Evolutionary conservation across 176 grass and related monocot species (phyloP).

Genomic region (Aegilops bicornis): DNA sequence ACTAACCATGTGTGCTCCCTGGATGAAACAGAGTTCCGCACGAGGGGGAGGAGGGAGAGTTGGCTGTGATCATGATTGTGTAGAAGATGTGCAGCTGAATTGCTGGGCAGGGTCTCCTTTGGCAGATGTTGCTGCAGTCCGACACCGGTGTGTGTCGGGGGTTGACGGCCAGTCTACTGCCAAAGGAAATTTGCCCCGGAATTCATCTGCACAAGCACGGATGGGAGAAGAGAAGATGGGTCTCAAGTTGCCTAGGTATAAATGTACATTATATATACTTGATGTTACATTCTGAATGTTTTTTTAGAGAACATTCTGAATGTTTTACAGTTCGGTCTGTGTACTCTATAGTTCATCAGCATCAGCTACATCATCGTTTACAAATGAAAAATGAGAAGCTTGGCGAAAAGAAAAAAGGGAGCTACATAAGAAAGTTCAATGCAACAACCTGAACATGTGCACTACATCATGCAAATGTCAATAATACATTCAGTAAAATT

Average conservation of each 20-base stretch:
- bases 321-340: too few species aligned
- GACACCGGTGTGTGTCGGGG: not conserved
- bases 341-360: too few species aligned
- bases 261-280: not conserved
- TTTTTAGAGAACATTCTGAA: too few species aligned
- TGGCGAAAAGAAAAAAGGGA: too few species aligned
- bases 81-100: slow-evolving; percentile 43
- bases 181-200: slow-evolving; percentile 59
- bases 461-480: too few species aligned
- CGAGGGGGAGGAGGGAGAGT: not conserved
- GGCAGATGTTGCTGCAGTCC: not conserved
- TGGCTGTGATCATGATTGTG: not conserved
- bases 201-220: slow-evolving; percentile 36
- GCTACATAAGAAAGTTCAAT: too few species aligned
- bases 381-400: too few species aligned
- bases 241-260: not conserved
- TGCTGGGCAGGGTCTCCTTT: slow-evolving; percentile 49
- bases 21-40: not conserved
- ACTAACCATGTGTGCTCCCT: not conserved
- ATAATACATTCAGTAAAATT: too few species aligned
- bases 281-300: too few species aligned
- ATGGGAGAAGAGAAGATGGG: not conserved
- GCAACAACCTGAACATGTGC: too few species aligned
- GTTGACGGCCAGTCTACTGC: not conserved
- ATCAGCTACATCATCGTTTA: too few species aligned